Evolutionary conservation across 73 alveolate genomes (phyloP), one percentile per base, ranked within the genome.

Genomic region (Tetrahymena borealis): DNA sequence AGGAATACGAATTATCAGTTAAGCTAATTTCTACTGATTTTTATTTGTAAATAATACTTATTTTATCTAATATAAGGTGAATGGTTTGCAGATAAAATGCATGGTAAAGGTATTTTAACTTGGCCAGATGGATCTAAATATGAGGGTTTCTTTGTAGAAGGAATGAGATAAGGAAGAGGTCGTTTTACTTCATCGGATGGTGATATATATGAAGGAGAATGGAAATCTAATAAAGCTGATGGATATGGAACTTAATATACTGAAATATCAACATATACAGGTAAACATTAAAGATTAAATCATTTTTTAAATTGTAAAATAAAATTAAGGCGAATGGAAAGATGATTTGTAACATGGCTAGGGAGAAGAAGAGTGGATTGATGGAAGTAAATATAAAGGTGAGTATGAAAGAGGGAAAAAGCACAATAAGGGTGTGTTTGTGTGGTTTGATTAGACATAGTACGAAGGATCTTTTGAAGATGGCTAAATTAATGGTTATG

Each of bases 401-500:
- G 91, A 28, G 8, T 93, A 39, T 90, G 38, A 24, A 15, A 85
- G 43, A 28, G 93, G 93, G 6, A 39, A 79, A 11, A 93, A 93
- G 35, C 36, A 31, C 18, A 93, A 93, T 8, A 38, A 93, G 33
- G 95, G 95, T 20, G 39, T 39, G 40, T 93, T 85, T 85, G 24
- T 39, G 33, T 93, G 95, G 95, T 24, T 39, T 38, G 95, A 93
- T 93, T 91, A 92, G 28, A 93, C 95, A 1, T 33, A 39, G 39
- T 93, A 93, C 39, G 93, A 93, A 39, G 95, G 95, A 4, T 37
- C 60, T 11, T 93, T 93, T 93, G 33, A 60, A 20, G 93, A 93
- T 93, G 91, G 91, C 24, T 35, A 85, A 93, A 85, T 93, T 24
- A 60, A 91, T 78, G 96, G 96, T 2, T 13, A 93, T 18, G 96